A percentile compares a stretch with the other conserved stretches of the same genome.
Conservation (phyloP, 2,329 filamentous ascomycete species). For the Scedosporium aurantiacum region DNA sequence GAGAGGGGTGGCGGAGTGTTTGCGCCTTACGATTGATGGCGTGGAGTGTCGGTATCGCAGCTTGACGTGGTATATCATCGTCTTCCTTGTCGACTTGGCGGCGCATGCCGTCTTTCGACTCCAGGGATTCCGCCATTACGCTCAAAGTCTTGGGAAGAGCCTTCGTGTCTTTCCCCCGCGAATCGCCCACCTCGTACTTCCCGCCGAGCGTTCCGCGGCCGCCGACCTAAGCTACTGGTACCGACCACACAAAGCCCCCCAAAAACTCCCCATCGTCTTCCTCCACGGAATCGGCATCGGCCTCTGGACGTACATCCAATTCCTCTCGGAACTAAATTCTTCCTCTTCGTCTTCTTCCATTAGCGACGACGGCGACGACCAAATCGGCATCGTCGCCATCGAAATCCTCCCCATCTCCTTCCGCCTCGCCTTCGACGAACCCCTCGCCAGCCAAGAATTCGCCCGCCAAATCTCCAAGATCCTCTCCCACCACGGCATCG, state of each 20-base stretch:
- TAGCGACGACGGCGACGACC: constrained; percentile 22
- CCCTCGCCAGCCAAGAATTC: constrained; percentile 38
- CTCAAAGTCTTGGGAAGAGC: constrained; percentile 22
- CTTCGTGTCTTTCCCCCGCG: constrained; percentile 45
- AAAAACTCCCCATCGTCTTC: constrained; percentile 50
- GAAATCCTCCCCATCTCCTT: constrained; percentile 57
- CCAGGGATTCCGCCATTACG: constrained; percentile 41
- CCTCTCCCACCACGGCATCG: constrained; percentile 44
- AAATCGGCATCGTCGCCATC: constrained; percentile 52
- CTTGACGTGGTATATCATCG: constrained; percentile 51
- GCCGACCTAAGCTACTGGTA: constrained; percentile 52
- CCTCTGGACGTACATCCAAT: constrained; percentile 48
- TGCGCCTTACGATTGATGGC: constrained; percentile 56
- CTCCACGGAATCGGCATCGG: constrained; percentile 63
- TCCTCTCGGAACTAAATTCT: constrained; percentile 40
- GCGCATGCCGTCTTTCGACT: constrained; percentile 33
- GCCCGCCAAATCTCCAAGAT: constrained; percentile 44
- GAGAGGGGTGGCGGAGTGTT: constrained; percentile 39
- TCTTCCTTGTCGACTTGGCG: constrained; percentile 42
- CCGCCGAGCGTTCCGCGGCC: constrained; percentile 34
- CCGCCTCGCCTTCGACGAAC: constrained; percentile 44
- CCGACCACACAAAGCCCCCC: constrained; percentile 43
- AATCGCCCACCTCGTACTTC: constrained; percentile 32
- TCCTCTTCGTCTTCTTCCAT: no score
- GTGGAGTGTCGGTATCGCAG: constrained; percentile 50